Percentiles rank a stretch among this genome's conserved stretches.
Evolutionary conservation across 768 basidiomycete genomes (phyloP).

Genomic region (Mycena sanguinolenta): DNA sequence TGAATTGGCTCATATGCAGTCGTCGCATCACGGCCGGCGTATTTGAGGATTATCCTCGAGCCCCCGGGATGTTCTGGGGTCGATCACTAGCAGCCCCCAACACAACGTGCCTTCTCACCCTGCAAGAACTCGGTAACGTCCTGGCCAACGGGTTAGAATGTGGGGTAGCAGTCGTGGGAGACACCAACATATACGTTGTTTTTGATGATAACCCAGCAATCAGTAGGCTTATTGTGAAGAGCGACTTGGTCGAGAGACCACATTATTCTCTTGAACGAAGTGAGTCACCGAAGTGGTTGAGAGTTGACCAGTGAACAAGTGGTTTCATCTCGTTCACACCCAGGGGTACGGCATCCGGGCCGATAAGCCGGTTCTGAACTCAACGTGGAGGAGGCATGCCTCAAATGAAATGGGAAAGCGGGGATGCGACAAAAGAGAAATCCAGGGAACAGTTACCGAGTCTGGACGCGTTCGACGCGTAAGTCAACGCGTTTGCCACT

Average conservation of each 20-base stretch:
- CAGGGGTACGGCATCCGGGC: not conserved
- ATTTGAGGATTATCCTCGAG: conserved; percentile 82
- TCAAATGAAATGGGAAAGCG: too few relatives aligned
- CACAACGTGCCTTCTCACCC: conserved; percentile 43
- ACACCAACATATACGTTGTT: conserved; percentile 73
- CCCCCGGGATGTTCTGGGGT: conserved; percentile 81
- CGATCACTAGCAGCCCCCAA: conserved; percentile 12
- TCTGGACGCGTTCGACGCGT: too few relatives aligned
- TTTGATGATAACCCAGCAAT: conserved; percentile 89
- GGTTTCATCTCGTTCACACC: too few relatives aligned
- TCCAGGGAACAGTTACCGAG: too few relatives aligned
- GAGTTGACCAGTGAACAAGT: conserved; percentile 33
- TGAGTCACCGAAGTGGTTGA: too few relatives aligned
- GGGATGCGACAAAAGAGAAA: too few relatives aligned
- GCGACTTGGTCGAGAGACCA: conserved; percentile 70
- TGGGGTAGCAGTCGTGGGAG: not conserved
- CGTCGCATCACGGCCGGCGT: conserved; percentile 90
- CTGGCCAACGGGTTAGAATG: conserved; percentile 16
- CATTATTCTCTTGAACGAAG: conserved; percentile 45
- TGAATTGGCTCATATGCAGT: conserved; percentile 85
- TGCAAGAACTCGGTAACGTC: conserved; percentile 86
- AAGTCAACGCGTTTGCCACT: too few relatives aligned
- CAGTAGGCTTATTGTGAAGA: conserved; percentile 59
- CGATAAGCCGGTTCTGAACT: not conserved
- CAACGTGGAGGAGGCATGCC: too few relatives aligned